These are phyloP conservation scores for Penicillium sp. DNA, from an alignment of 2,329 filamentous ascomycete species.

Conservation along the genomic window DNA sequence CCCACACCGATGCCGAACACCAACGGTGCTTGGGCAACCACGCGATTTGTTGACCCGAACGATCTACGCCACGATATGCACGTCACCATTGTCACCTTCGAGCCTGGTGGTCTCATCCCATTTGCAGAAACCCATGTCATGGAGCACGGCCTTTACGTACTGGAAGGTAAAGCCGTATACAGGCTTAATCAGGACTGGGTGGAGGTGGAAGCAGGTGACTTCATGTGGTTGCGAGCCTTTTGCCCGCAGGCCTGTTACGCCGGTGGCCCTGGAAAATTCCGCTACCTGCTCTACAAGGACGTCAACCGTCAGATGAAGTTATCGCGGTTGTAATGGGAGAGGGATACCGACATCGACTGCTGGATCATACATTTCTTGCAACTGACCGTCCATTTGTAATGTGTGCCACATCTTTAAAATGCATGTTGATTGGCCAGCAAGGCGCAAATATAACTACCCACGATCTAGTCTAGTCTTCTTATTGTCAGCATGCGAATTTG, in stretches of 20 bases:
- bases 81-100: conserved; percentile 27
- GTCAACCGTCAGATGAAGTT: conserved; percentile 30
- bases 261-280: conserved; percentile 27
- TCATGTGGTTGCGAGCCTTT: conserved; percentile 31
- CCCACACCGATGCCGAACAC: conserved; percentile 25
- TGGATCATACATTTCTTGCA: conserved; percentile 12
- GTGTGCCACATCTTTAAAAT: no score
- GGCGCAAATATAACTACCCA: no score
- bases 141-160: conserved; percentile 27
- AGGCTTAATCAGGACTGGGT: conserved; percentile 29
- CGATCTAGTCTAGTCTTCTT: no score
- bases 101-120: conserved; percentile 26
- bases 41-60: conserved; percentile 25
- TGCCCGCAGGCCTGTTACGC: conserved; percentile 29
- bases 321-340: conserved; percentile 5
- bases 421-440: no score
- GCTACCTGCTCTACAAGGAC: conserved; percentile 29
- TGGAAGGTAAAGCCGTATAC: conserved; percentile 28
- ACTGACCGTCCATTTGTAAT: no score
- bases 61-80: conserved; percentile 29
- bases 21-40: conserved; percentile 26
- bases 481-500: no score
- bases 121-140: conserved; percentile 30
- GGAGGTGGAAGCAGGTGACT: conserved; percentile 28
- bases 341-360: no score